phyloP scores from a whole-genome alignment of 2,329 filamentous ascomycete species.

The Nemania sp. region DNA sequence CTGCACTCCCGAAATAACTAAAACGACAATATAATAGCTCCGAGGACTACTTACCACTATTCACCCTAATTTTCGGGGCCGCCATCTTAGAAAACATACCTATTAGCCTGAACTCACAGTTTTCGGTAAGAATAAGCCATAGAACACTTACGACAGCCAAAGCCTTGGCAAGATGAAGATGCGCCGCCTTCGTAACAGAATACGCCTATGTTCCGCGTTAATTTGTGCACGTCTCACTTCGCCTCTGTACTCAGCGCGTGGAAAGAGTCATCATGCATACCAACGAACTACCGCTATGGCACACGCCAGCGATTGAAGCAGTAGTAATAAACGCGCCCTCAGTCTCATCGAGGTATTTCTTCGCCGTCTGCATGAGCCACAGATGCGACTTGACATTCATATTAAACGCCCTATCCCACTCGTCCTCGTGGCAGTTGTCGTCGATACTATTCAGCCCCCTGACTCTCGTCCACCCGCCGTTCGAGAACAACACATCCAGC shows the following conservation, averaged over 20 bases:
- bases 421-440: constrained; percentile 66
- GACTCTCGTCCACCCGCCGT: constrained; percentile 70
- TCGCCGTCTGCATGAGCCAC: constrained; percentile 68
- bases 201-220: constrained; percentile 66
- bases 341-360: constrained; percentile 64
- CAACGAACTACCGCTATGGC: constrained; percentile 70
- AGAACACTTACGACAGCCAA: constrained; percentile 56
- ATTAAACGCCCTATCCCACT: constrained; percentile 70
- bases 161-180: constrained; percentile 68
- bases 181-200: constrained; percentile 80
- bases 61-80: constrained; percentile 68
- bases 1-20: not conserved
- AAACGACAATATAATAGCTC: not conserved
- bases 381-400: constrained; percentile 74
- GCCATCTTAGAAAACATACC: constrained; percentile 54
- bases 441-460: constrained; percentile 61
- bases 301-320: constrained; percentile 73
- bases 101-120: not conserved
- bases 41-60: constrained; percentile 57
- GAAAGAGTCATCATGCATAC: constrained; percentile 53
- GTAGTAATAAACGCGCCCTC: constrained; percentile 74
- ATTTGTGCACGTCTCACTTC: not conserved
- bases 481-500: constrained; percentile 82
- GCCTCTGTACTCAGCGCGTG: too few species aligned
- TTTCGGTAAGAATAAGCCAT: not conserved